phyloP scores from a whole-genome alignment of 805 yeast genomes.

The Wickerhamiella lipophila region DNA sequence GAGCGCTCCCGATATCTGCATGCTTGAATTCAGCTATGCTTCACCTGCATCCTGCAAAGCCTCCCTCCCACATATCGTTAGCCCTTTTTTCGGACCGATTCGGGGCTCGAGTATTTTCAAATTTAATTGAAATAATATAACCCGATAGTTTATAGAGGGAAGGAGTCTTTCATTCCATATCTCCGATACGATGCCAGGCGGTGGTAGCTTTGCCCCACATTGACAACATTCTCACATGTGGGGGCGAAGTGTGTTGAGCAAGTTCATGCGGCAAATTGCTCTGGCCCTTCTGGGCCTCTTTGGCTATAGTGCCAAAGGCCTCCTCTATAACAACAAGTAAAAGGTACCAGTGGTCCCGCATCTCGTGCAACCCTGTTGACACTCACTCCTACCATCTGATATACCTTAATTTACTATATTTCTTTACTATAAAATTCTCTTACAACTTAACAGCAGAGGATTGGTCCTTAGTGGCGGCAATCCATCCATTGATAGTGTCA shows the following conservation, averaged over 20 bases:
- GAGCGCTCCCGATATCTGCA: background rate
- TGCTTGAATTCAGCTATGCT: background rate
- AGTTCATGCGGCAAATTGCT: too few species aligned
- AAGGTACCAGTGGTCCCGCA: too few species aligned
- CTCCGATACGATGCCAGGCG: too few species aligned
- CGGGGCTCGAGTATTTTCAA: background rate
- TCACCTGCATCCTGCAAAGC: background rate
- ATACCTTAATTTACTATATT: background rate
- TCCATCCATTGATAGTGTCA: conserved; percentile 36
- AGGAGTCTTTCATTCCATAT: too few species aligned
- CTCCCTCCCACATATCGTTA: background rate
- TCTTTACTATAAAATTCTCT: background rate
- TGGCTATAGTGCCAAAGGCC: too few species aligned
- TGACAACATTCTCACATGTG: too few species aligned
- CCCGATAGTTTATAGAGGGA: too few species aligned
- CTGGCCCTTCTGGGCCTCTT: too few species aligned
- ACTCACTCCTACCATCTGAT: background rate
- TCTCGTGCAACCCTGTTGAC: background rate
- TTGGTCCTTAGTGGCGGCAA: conserved; percentile 35
- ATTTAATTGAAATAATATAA: background rate
- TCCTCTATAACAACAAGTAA: too few species aligned
- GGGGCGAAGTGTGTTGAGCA: too few species aligned
- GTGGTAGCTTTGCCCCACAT: too few species aligned
- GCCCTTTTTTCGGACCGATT: background rate
- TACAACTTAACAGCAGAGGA: conserved; percentile 27